Evolutionary conservation across 23 red algal species (phyloP), one percentile per base, ranked within the genome.

Genomic region (Gracilariopsis chorda): DNA sequence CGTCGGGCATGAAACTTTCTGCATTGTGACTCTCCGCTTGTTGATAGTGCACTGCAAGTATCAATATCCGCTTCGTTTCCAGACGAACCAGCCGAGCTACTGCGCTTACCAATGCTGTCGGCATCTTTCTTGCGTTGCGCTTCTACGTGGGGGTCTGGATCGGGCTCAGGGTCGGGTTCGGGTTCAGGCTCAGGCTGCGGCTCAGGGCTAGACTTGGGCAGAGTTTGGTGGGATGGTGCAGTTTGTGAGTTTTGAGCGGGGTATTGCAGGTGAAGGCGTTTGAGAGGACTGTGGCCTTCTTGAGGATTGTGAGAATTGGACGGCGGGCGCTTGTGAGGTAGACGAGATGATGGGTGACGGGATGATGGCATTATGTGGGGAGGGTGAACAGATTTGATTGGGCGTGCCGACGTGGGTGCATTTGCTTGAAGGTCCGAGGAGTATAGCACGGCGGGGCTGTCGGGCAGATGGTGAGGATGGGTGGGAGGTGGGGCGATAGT

Each of bases 31-130:
- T 89, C 85, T 25, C 69, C 83, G 56, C 28, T 89, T 3, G 21
- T 69, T 16, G 85, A 89, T 1, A 67, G 68, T 23, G 53, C 72
- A 37, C 68, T 77, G 48, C 82, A 87, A 30, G 61, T 89, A 45
- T 89, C 85, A 51, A 89, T 89, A 35, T 89, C 85, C 0, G 85
- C 85, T 48, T 89, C 85, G 2, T 76, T 45, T 28, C 85, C 85
- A 14, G 85, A 89, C 34, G 85, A 89, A 1, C 80, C 80, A 24
- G 85, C 82, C 6, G 58, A 69, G 25, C 35, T 47, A 24, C 42
- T 86, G 19, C 62, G 82, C n/a, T 71, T 65, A 20, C 43, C 62
- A 35, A 14, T 29, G 58, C 41, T 86, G 59, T 51, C 45, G 13
- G 43, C 57, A 17, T 48, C 62, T 27, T 69, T 71, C 62, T 71